Evolutionary conservation across 148 eudicot species (phyloP), one percentile per base, ranked within the genome.

Genomic region (Talinum fruticosum): DNA sequence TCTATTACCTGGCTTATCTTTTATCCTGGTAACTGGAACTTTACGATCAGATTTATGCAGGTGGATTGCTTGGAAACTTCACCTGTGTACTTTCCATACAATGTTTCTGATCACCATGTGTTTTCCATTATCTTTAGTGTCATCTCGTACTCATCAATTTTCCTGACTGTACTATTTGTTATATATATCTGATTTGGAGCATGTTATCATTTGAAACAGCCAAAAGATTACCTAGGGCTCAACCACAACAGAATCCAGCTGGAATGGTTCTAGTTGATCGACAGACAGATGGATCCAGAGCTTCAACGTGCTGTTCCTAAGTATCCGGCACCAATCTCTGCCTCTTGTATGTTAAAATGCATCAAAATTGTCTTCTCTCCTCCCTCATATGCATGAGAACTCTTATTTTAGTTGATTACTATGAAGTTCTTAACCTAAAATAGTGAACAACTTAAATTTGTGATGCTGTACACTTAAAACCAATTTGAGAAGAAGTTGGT

Each of bases 241-340:
- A 93, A 79, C 86, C 97, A 51, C 82, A 92, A 62, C 97, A 91
- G 79, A 93, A 90, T 82, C 93, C 97, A 59, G 90, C 96, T 44
- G 97, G 97, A 61, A 96, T 96, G 97, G 96, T 96, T 86, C 92
- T 96, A 37, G 93, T 88, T 19, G 90, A 96, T 78, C 82, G 96
- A 81, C 94, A 90, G 75, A 73, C 92, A 35, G 97, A 88, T 77
- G 93, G 92, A 80, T 78, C 91, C 72, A 87, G 82, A 66, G 75
- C 96, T 81, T 67, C 96, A 70, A 33, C 92, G 30, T 92, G 99
- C 85, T 95, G 96, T 85, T 72, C 96, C 66, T 92, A 87, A 83
- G 75, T 35, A 78, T 78, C 68, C 70, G 74, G 65, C 8, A 59
- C 65, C 6, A 12, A 10, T 59, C 30, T 30, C 41, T 61, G 51